Conservation (phyloP, 2,329 filamentous ascomycete genomes). For the Colletotrichum magnum region DNA sequence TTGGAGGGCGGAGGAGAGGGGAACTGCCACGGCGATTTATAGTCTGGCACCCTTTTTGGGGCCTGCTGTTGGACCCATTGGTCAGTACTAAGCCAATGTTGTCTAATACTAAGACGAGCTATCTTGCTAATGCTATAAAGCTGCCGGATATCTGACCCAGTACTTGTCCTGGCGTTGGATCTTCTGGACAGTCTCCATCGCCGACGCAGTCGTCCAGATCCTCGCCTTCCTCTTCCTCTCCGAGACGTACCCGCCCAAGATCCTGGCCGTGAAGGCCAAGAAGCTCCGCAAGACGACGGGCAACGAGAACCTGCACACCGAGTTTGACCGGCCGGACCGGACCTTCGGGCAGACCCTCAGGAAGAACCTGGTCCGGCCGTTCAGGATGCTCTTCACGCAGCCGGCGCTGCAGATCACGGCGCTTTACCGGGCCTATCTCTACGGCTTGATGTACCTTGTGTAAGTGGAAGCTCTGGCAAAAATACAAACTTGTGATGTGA, state of each 20-base stretch:
- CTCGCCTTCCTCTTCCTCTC: constrained; percentile 54
- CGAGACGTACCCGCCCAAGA: constrained; percentile 56
- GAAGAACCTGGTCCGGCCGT: constrained; percentile 58
- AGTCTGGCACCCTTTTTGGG: constrained; percentile 60
- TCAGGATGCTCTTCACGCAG: constrained; percentile 64
- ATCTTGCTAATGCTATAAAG: constrained; percentile 18
- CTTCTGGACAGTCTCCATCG: constrained; percentile 58
- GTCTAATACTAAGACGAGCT: too few species aligned
- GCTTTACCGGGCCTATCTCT: constrained; percentile 64
- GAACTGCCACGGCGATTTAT: constrained; percentile 50
- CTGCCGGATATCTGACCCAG: constrained; percentile 57
- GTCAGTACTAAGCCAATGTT: constrained; percentile 31
- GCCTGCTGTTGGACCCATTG: constrained; percentile 58
- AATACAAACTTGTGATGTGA: too few species aligned
- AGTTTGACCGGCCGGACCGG: constrained; percentile 46
- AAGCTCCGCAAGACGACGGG: constrained; percentile 48
- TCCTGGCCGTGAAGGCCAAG: constrained; percentile 47
- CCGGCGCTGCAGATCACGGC: constrained; percentile 66
- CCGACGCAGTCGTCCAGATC: constrained; percentile 51
- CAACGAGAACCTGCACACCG: constrained; percentile 46
- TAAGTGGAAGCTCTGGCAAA: constrained; percentile 45
- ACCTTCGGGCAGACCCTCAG: constrained; percentile 45
- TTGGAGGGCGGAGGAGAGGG: constrained; percentile 58
- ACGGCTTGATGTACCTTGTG: constrained; percentile 68
- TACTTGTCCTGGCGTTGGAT: constrained; percentile 60